Evolutionary conservation across 768 basidiomycete genomes (phyloP).

Genomic region (Scleroderma citrinum): DNA sequence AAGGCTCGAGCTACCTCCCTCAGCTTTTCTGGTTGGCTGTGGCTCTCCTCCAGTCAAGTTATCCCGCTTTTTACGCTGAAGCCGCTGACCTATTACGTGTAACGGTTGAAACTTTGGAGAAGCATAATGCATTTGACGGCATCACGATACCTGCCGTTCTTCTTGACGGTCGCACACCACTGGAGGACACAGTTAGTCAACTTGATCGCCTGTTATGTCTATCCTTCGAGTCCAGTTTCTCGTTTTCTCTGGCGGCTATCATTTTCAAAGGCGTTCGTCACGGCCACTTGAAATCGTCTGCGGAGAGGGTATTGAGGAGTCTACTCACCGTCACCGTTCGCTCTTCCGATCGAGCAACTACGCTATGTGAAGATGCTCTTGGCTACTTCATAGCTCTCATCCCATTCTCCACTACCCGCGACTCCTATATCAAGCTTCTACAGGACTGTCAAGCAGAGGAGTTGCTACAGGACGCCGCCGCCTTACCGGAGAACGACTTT

Average conservation of each 20-base stretch:
- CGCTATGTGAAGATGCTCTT: slow-evolving; percentile 54
- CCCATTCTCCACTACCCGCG: slow-evolving; percentile 55
- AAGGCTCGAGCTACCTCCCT: slow-evolving; percentile 64
- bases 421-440: slow-evolving; percentile 54
- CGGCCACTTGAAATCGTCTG: slow-evolving; percentile 53
- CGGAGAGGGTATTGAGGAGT: slow-evolving; percentile 55
- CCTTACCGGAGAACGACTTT: slow-evolving; percentile 36
- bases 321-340: slow-evolving; percentile 57
- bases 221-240: slow-evolving; percentile 74
- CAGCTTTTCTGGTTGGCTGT: slow-evolving; percentile 87
- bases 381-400: slow-evolving; percentile 79
- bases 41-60: slow-evolving; percentile 72
- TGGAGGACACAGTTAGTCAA: slow-evolving; percentile 66
- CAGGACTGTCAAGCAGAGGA: slow-evolving; percentile 55
- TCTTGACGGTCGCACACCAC: slow-evolving; percentile 53
- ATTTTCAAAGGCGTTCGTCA: slow-evolving; percentile 85
- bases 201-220: slow-evolving; percentile 69
- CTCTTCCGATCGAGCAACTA: slow-evolving; percentile 36
- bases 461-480: slow-evolving; percentile 32
- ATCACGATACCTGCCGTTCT: slow-evolving; percentile 50
- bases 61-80: slow-evolving; percentile 63
- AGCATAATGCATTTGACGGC: slow-evolving; percentile 51
- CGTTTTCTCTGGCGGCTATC: slow-evolving; percentile 75
- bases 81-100: slow-evolving; percentile 62
- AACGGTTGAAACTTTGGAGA: slow-evolving; percentile 58